Percentiles rank a stretch among this genome's conserved stretches.
Evolutionary conservation across 1,284 basidiomycete genomes (phyloP).

Genomic region (Boletus semigastroideus): DNA sequence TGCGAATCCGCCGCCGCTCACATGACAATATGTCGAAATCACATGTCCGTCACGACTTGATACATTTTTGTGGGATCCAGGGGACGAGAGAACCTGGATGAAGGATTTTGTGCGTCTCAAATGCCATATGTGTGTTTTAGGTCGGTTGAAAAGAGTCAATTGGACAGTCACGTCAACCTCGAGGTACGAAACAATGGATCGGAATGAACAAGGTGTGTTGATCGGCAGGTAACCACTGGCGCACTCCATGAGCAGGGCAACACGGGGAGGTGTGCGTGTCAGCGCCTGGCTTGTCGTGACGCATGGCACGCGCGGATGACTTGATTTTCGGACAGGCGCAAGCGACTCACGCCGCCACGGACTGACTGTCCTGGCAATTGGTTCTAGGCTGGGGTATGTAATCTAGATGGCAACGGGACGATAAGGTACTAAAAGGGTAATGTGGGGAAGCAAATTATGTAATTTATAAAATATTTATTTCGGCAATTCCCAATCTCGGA

Average conservation of each 20-base stretch:
- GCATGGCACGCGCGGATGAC: too few relatives aligned
- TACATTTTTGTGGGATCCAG: background rate
- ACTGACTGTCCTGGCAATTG: background rate
- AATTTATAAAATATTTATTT: conserved; percentile 8
- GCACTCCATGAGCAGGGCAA: background rate
- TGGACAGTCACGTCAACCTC: conserved; percentile 5
- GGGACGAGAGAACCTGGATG: background rate
- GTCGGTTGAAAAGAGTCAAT: background rate
- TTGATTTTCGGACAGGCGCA: conserved; percentile 8
- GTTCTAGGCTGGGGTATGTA: conserved; percentile 27
- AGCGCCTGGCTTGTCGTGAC: background rate
- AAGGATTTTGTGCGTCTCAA: conserved; percentile 1
- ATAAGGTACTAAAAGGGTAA: conserved; percentile 22
- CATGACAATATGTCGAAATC: conserved; percentile 8
- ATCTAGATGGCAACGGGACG: conserved; percentile 25
- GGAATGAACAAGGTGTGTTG: conserved; percentile 10
- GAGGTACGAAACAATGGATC: background rate
- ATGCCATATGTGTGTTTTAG: background rate
- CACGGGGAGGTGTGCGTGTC: conserved; percentile 2
- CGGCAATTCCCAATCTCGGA: conserved; percentile 27
- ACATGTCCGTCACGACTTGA: conserved; percentile 4
- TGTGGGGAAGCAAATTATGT: conserved; percentile 22
- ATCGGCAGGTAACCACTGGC: background rate
- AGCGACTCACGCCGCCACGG: background rate
- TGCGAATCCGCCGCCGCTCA: conserved; percentile 16